Conservation (phyloP, 2,329 filamentous ascomycete species). For the Talaromyces sp. region DNA sequence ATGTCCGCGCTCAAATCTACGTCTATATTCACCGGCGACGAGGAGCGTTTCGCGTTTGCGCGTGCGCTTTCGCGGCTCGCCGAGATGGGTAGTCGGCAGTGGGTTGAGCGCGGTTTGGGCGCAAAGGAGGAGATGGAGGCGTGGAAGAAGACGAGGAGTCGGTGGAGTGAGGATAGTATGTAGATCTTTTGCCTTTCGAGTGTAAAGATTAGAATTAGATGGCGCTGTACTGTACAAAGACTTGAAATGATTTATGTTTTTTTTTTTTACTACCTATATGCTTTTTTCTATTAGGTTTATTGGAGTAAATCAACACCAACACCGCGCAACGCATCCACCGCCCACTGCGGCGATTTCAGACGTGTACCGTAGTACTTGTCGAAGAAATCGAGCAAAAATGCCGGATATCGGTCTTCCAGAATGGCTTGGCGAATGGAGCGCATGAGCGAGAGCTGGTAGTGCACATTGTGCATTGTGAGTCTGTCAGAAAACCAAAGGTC, state of each 20-base stretch:
- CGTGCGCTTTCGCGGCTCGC: constrained; percentile 74
- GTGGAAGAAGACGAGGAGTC: constrained; percentile 44
- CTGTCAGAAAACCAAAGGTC: too few species aligned
- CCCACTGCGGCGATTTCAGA: constrained; percentile 72
- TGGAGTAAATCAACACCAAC: constrained; percentile 69
- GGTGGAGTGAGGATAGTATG: constrained; percentile 46
- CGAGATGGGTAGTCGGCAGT: constrained; percentile 92
- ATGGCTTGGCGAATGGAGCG: constrained; percentile 67
- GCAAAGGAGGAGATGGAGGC: constrained; percentile 41
- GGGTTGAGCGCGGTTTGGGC: constrained; percentile 74
- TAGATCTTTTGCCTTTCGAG: constrained; percentile 13
- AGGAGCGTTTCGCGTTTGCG: constrained; percentile 95
- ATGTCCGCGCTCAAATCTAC: constrained; percentile 79
- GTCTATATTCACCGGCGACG: constrained; percentile 85
- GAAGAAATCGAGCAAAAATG: constrained; percentile 75
- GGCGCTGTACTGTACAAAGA: too few species aligned
- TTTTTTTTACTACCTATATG: too few species aligned
- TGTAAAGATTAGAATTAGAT: not conserved
- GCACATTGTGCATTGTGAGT: constrained; percentile 91
- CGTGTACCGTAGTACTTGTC: constrained; percentile 61
- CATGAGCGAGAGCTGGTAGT: constrained; percentile 87
- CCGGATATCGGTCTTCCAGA: constrained; percentile 72
- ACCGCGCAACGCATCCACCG: constrained; percentile 66
- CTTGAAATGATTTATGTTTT: too few species aligned
- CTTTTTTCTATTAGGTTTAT: too few species aligned